These are phyloP conservation scores for Candida anutae DNA, from an alignment of 1,139 yeast genomes.

Conservation along the genomic window DNA sequence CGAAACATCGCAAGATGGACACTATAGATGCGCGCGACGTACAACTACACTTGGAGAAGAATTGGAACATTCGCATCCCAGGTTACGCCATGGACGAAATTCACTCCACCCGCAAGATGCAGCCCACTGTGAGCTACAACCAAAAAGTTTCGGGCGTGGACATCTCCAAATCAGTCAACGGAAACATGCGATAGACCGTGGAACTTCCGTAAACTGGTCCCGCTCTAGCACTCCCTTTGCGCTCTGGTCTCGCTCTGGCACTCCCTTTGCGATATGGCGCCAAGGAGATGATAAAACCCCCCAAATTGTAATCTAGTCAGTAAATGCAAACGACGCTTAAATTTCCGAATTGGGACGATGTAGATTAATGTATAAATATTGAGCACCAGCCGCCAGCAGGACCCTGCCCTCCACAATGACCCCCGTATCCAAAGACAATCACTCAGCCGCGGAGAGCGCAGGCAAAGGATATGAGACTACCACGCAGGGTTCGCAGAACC, in stretches of 20 bases:
- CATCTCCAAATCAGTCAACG: conserved; percentile 14
- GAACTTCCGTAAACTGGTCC: too few species aligned
- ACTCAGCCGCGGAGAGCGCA: conserved; percentile 11
- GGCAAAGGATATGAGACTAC: conserved; percentile 25
- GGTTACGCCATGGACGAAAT: conserved; percentile 91
- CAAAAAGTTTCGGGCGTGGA: conserved; percentile 13
- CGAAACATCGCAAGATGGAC: conserved; percentile 91
- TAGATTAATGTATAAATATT: too few species aligned
- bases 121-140: conserved; percentile 60
- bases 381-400: too few species aligned
- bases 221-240: too few species aligned
- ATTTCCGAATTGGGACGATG: too few species aligned
- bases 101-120: conserved; percentile 74
- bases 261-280: too few species aligned
- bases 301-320: too few species aligned
- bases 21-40: conserved; percentile 81
- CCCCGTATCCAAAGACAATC: conserved; percentile 2
- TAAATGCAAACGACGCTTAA: too few species aligned
- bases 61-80: conserved; percentile 93
- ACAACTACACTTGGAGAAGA: conserved; percentile 85
- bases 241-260: too few species aligned
- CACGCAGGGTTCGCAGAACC: conserved; percentile 39
- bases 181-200: conserved; percentile 10
- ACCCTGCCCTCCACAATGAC: too few species aligned
- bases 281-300: too few species aligned